Evolutionary conservation across 129 eudicot species (phyloP).

Genomic region (Flaveria robusta): DNA sequence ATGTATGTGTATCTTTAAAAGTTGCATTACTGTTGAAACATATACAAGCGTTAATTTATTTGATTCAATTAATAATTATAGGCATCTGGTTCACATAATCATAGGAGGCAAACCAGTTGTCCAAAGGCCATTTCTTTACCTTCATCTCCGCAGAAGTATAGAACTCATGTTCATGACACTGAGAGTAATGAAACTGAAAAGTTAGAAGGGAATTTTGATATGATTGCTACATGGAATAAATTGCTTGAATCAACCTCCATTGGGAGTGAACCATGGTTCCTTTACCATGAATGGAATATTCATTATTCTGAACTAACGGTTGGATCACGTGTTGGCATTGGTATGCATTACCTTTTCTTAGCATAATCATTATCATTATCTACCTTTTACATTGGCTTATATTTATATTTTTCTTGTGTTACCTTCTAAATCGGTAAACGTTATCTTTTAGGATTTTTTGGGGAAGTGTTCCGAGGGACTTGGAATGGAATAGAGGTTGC

Average conservation of each 20-base stretch:
- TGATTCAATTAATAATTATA: constrained; percentile 7
- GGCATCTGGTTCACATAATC: constrained; percentile 38
- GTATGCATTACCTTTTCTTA: constrained; percentile 40
- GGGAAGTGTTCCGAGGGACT: constrained; percentile 84
- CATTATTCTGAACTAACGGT: constrained; percentile 70
- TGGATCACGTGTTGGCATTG: constrained; percentile 78
- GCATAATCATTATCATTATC: background rate
- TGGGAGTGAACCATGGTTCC: constrained; percentile 57
- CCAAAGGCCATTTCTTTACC: constrained; percentile 72
- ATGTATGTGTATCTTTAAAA: constrained; percentile 26
- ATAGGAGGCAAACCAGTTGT: constrained; percentile 43
- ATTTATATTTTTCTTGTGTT: background rate
- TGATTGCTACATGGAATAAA: constrained; percentile 52
- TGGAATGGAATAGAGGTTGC: constrained; percentile 95
- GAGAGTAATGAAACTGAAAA: constrained; percentile 41
- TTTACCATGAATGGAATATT: constrained; percentile 77
- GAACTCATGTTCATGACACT: constrained; percentile 37
- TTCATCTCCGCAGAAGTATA: constrained; percentile 66
- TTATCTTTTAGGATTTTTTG: constrained; percentile 64
- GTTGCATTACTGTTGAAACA: background rate
- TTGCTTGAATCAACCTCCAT: constrained; percentile 57
- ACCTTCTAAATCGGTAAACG: constrained; percentile 11
- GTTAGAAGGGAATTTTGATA: constrained; percentile 40
- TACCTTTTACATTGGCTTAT: background rate
- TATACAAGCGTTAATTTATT: background rate